phyloP scores from a whole-genome alignment of 768 basidiomycete genomes.

The Paxillus involutus region DNA sequence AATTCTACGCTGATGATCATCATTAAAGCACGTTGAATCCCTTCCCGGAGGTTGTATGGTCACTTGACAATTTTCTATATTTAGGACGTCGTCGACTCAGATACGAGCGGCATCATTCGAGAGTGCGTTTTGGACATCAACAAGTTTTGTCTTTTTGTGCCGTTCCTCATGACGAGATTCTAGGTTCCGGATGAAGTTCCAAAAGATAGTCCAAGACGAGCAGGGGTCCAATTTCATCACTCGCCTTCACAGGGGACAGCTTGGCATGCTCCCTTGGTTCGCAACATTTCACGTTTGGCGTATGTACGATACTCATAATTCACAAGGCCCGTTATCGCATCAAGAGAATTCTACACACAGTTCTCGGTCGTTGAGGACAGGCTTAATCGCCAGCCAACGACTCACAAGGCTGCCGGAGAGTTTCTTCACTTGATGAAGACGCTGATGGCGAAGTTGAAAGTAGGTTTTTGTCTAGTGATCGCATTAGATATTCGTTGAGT shows the following conservation, averaged over 20 bases:
- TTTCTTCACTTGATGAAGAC: slow-evolving; percentile 56
- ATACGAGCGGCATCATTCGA: slow-evolving; percentile 50
- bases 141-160: not conserved
- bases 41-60: not conserved
- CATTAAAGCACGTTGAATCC: slow-evolving; percentile 42
- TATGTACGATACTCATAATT: not conserved
- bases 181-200: slow-evolving; percentile 51
- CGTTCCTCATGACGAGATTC: not conserved
- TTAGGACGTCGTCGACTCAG: slow-evolving; percentile 58
- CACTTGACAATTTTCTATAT: not conserved
- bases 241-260: slow-evolving; percentile 47
- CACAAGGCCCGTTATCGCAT: slow-evolving; percentile 50
- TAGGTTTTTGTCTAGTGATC: slow-evolving; percentile 11
- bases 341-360: slow-evolving; percentile 50
- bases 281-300: not conserved
- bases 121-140: slow-evolving; percentile 38
- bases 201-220: slow-evolving; percentile 55
- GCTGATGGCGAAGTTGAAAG: slow-evolving; percentile 62
- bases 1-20: slow-evolving; percentile 54
- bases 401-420: slow-evolving; percentile 47
- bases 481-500: not conserved
- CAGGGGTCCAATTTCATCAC: slow-evolving; percentile 58
- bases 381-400: slow-evolving; percentile 43
- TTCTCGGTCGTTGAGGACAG: slow-evolving; percentile 43
- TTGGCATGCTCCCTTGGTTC: slow-evolving; percentile 54